Evolutionary conservation across 768 basidiomycete genomes (phyloP).

Genomic region (Leucocoprinus sp.): DNA sequence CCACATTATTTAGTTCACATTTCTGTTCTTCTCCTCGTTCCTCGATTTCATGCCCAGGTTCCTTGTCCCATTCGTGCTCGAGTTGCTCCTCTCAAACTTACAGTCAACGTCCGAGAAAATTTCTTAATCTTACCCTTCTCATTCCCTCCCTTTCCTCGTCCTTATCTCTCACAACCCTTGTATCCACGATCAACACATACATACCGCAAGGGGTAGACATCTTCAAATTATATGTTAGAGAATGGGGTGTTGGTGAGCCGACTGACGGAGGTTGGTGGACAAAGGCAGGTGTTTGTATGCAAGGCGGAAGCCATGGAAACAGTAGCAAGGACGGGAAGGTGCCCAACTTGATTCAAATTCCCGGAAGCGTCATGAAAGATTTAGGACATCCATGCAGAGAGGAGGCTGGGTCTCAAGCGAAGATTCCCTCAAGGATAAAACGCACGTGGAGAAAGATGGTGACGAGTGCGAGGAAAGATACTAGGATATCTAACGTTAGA

Average conservation of each 20-base stretch:
- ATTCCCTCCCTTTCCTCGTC: not conserved
- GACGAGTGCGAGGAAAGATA: too few relatives aligned
- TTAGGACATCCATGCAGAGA: not conserved
- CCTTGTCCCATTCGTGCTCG: too few relatives aligned
- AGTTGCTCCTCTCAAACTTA: too few relatives aligned
- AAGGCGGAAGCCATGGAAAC: too few relatives aligned
- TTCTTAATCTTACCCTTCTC: not conserved
- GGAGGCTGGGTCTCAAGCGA: not conserved
- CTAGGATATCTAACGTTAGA: too few relatives aligned
- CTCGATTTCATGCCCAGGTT: not conserved
- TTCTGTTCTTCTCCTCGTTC: not conserved
- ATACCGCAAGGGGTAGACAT: not conserved
- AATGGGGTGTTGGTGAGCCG: not conserved
- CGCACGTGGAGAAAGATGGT: too few relatives aligned
- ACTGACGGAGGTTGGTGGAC: not conserved
- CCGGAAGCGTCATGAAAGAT: not conserved
- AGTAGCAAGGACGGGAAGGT: too few relatives aligned
- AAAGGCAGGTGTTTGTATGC: not conserved
- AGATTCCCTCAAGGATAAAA: too few relatives aligned
- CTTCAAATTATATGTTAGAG: not conserved
- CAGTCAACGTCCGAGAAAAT: not conserved
- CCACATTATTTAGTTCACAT: not conserved
- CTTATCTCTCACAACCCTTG: not conserved
- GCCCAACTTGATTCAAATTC: not conserved
- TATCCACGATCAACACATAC: not conserved